These are phyloP conservation scores for Hericium rajendrae DNA, from an alignment of 768 basidiomycete species.

Conservation along the genomic window DNA sequence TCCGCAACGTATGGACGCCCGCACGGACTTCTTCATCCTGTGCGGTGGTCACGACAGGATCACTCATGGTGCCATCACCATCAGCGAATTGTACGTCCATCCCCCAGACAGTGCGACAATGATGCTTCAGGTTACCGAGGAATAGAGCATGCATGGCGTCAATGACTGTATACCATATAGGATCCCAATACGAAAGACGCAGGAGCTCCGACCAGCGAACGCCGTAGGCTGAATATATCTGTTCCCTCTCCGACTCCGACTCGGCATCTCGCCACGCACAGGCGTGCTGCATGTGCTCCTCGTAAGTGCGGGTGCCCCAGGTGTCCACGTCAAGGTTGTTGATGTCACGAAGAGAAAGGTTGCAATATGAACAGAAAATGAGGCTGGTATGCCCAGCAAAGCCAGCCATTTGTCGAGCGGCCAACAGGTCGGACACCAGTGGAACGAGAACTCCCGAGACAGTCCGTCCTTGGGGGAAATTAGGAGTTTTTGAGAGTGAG, in stretches of 20 bases:
- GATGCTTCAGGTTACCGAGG: slow-evolving; percentile 24
- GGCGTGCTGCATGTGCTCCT: slow-evolving; percentile 7
- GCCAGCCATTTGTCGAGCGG: not conserved
- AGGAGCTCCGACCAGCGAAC: slow-evolving; percentile 22
- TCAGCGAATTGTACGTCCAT: not conserved
- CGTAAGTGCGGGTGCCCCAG: slow-evolving; percentile 16
- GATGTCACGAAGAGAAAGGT: slow-evolving; percentile 12
- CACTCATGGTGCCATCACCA: not conserved
- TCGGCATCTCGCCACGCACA: slow-evolving; percentile 13
- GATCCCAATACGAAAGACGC: slow-evolving; percentile 32
- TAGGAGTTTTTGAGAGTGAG: slow-evolving; percentile 17
- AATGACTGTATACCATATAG: slow-evolving; percentile 20
- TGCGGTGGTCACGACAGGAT: not conserved
- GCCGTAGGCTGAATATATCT: slow-evolving; percentile 13
- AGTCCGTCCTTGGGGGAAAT: not conserved
- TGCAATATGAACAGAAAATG: not conserved
- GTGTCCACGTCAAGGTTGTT: slow-evolving; percentile 17
- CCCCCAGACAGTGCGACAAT: slow-evolving; percentile 16
- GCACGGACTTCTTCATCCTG: not conserved
- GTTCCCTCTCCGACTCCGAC: not conserved
- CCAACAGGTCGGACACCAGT: not conserved
- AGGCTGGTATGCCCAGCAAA: not conserved
- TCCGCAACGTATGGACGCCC: not conserved
- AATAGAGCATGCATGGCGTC: slow-evolving; percentile 34
- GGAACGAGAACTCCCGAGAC: not conserved